These are phyloP conservation scores for Penicillium aurantiogriseum DNA, from an alignment of 2,329 filamentous ascomycete species.

Conservation along the genomic window DNA sequence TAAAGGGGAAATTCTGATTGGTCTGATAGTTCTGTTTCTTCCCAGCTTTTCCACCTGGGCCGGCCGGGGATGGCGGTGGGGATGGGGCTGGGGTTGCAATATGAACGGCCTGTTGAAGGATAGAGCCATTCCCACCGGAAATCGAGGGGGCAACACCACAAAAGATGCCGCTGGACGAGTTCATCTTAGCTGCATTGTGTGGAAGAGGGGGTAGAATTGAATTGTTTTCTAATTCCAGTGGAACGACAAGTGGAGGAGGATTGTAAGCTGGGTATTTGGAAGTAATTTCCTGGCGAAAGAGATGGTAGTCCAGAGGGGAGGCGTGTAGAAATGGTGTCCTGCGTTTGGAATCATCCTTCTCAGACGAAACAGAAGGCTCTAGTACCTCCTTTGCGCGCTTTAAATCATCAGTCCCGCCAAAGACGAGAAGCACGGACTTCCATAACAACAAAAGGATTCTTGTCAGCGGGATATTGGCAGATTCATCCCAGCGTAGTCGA, in stretches of 20 bases:
- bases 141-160: slow-evolving; percentile 53
- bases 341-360: slow-evolving; percentile 47
- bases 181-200: slow-evolving; percentile 66
- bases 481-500: slow-evolving; percentile 68
- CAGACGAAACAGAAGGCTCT: slow-evolving; percentile 52
- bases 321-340: slow-evolving; percentile 81
- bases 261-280: slow-evolving; percentile 98
- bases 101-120: slow-evolving; percentile 92
- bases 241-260: slow-evolving; percentile 77
- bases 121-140: slow-evolving; percentile 58
- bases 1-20: slow-evolving; percentile 96
- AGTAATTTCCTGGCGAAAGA: slow-evolving; percentile 93
- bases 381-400: slow-evolving; percentile 71
- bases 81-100: slow-evolving; percentile 98
- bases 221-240: slow-evolving; percentile 84
- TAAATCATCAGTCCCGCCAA: slow-evolving; percentile 75
- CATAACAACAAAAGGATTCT: slow-evolving; percentile 81
- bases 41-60: slow-evolving; percentile 77
- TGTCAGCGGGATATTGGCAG: slow-evolving; percentile 55
- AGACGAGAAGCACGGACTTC: slow-evolving; percentile 84
- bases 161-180: slow-evolving; percentile 62
- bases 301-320: slow-evolving; percentile 91
- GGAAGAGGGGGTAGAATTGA: slow-evolving; percentile 83
- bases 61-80: slow-evolving; percentile 86
- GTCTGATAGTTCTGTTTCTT: slow-evolving; percentile 99